Evolutionary conservation across 2,329 filamentous ascomycete species (phyloP), one percentile per base, ranked within the genome.

Genomic region (Xylariaceae sp.): DNA sequence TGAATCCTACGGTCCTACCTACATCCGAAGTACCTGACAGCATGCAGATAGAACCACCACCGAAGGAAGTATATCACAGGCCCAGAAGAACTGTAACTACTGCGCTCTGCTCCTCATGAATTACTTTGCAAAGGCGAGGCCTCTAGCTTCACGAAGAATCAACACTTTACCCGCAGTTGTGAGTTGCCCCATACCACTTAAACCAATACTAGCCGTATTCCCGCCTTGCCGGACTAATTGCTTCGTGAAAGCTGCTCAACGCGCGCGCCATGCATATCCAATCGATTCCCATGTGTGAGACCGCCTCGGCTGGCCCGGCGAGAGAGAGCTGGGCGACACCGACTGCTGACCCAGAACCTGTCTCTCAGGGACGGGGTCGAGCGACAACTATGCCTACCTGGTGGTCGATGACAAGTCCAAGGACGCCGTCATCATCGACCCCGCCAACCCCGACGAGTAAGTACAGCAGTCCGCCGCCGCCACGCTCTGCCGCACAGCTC

Each of bases 371-470:
- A 78, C 75, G 64, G 84, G 83, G 33, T 79, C 61, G 52, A 72
- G 77, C 53, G 80, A 92, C 62, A 92, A 92, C 66, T 92, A 90
- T 61, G 83, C 85, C 51, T 92, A 92, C 56, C 71, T 92, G 21
- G 77, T 92, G 28, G 66, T 85, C 39, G 83, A 88, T 50, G 75
- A 90, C 52, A 82, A 81, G 57, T 81, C 81, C 47, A 80, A 83
- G 56, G 83, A 88, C 59, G 79, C 80, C 31, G 70, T 83, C 36
- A 80, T 92, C 46, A 79, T 92, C 46, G 85, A 92, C 56, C 85
- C 85, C 29, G 85, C 85, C 8, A 76, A 87, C 51, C 80, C 84
- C 25, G 70, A 77, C 9, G 84, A 90, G 84, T 88, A 62, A 48
- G 77, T 29, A 3, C 11, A 16, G 9, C 5, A 21, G 19, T 32